Evolutionary conservation across 257 asterid species (phyloP), one percentile per base, ranked within the genome.

Genomic region (Orobanche coerulescens): DNA sequence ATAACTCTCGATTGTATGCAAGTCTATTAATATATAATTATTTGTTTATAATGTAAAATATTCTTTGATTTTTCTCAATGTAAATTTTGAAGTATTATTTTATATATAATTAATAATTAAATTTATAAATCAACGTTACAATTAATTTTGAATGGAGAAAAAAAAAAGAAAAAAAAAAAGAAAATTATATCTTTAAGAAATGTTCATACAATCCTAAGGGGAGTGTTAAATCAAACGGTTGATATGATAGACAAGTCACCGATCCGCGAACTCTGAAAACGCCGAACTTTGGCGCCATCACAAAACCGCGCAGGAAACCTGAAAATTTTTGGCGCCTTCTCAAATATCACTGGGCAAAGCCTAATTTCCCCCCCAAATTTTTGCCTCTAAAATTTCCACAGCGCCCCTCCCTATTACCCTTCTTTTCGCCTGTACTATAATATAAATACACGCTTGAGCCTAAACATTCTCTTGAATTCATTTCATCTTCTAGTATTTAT

Each of bases 321-420:
- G n/a, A n/a, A 62, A 54, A 14, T 37, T 1, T 18, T 25, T 73
- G 73, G 77, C 74, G 78, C 78, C 64, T 42, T 49, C 22, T 49
- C 30, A 12, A 49, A 49, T 61, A 66, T 26, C 50, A 19, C 53
- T 1, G 26, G 8, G 40, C 16, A 12, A 44, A 51, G 50, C n/a
- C 28, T 16, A 54, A 0, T 25, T 58, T 68, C 71, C 65, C 71
- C 62, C 67, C 44, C 25, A 64, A 67, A 73, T 11, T 20, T 54
- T 26, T 19, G 14, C 59, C 9, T 36, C 46, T 6, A 18, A 7
- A 30, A 30, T 2, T 30, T 30, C 36, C 36, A 30, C n/a, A n/a
- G n/a, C n/a, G 36, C 7, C 26, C 1, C 9, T 66, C 62, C 58
- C 77, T 46, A 62, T 5, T 9, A 46, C 31, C 54, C 56, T 12